These are phyloP conservation scores for Lyophyllum decastes DNA, from an alignment of 768 basidiomycete species.

Conservation along the genomic window DNA sequence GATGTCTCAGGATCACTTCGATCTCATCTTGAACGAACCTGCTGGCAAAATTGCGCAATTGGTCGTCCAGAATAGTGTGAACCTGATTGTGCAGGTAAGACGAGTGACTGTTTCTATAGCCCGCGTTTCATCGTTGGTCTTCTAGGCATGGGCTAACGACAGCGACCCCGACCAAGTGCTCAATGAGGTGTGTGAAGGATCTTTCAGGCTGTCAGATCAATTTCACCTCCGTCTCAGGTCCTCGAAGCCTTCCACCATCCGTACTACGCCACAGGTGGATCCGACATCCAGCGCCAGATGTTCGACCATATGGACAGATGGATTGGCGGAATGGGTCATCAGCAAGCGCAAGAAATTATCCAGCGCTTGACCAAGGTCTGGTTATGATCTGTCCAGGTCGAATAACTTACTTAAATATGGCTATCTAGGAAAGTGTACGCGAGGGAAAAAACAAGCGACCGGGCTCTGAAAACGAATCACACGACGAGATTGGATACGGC, in stretches of 20 bases:
- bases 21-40: slow-evolving; percentile 70
- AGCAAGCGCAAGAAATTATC: slow-evolving; percentile 46
- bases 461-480: slow-evolving; percentile 43
- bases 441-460: slow-evolving; percentile 58
- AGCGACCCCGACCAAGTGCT: slow-evolving; percentile 46
- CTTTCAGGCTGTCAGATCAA: not conserved
- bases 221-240: slow-evolving; percentile 33
- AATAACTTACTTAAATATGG: not conserved
- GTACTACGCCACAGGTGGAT: slow-evolving; percentile 56
- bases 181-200: slow-evolving; percentile 33
- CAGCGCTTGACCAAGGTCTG: slow-evolving; percentile 53
- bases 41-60: slow-evolving; percentile 73
- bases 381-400: not conserved
- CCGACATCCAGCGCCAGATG: slow-evolving; percentile 61
- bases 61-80: slow-evolving; percentile 63
- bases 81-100: slow-evolving; percentile 53
- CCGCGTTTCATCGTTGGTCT: not conserved
- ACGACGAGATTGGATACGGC: slow-evolving; percentile 33
- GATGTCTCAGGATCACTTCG: slow-evolving; percentile 62
- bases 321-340: slow-evolving; percentile 47
- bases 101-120: not conserved
- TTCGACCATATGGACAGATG: slow-evolving; percentile 55
- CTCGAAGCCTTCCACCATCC: slow-evolving; percentile 73
- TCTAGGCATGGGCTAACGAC: slow-evolving; percentile 51
- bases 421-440: slow-evolving; percentile 50